Conservation (phyloP, 352 stramenopile species). For the Hyaloperonospora brassicae region DNA sequence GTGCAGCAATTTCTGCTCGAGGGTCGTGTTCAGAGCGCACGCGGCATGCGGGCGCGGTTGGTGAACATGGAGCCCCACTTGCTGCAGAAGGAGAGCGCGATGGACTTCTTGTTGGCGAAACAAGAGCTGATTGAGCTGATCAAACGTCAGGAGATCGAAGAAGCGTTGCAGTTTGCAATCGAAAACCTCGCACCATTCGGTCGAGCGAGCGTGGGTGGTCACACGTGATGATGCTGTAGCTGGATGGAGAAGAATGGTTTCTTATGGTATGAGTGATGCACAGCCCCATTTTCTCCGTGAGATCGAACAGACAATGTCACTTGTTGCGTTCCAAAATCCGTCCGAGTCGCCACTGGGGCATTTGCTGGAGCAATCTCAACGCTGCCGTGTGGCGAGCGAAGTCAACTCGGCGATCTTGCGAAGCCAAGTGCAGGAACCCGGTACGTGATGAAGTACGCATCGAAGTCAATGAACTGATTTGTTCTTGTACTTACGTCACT, state of each 20-base stretch:
- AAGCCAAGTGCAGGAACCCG: slow-evolving; percentile 66
- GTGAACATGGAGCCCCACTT: slow-evolving; percentile 49
- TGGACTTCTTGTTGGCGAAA: slow-evolving; percentile 73
- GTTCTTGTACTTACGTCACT: slow-evolving; percentile 2
- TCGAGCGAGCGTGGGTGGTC: slow-evolving; percentile 54
- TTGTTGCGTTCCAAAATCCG: slow-evolving; percentile 70
- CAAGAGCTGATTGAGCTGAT: slow-evolving; percentile 79
- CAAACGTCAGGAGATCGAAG: slow-evolving; percentile 50
- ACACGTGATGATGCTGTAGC: neutral
- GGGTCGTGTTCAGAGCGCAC: slow-evolving; percentile 51
- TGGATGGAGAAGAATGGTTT: neutral
- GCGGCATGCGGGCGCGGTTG: slow-evolving; percentile 49
- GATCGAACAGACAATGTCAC: slow-evolving; percentile 69
- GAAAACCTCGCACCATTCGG: slow-evolving; percentile 64
- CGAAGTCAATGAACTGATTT: neutral
- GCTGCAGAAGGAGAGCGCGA: slow-evolving; percentile 43
- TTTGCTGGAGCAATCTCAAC: slow-evolving; percentile 53
- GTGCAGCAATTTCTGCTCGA: slow-evolving; percentile 61
- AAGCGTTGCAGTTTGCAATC: slow-evolving; percentile 64
- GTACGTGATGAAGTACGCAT: slow-evolving; percentile 21
- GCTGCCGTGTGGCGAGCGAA: slow-evolving; percentile 57
- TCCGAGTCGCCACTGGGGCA: slow-evolving; percentile 45
- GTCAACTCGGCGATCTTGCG: slow-evolving; percentile 69
- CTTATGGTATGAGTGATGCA: slow-evolving; percentile 3
- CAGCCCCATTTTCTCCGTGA: slow-evolving; percentile 64